Percentiles rank a stretch among this genome's conserved stretches.
Conservation (phyloP, 176 grass and related monocot genomes). For the Oryza glumipatula region DNA sequence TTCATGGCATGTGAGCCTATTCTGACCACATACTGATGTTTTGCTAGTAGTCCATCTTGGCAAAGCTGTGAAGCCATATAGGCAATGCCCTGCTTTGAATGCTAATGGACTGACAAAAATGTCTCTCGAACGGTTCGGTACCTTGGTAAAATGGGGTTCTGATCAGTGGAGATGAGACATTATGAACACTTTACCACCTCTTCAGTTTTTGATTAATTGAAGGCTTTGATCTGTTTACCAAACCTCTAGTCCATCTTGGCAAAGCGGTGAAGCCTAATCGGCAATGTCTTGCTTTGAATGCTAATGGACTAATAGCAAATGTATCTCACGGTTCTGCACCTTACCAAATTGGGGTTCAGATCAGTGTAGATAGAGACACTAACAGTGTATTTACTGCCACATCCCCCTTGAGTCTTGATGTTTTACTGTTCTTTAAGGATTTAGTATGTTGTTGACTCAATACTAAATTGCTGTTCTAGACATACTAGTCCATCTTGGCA, state of each 20-base stretch:
- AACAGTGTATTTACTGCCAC: neutral
- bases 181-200: neutral
- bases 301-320: conserved; percentile 48
- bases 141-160: conserved; percentile 29
- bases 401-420: neutral
- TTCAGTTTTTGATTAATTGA: neutral
- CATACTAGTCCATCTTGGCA: conserved; percentile 43
- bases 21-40: neutral
- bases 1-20: neutral
- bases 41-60: conserved; percentile 61
- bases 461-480: neutral
- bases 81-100: conserved; percentile 70
- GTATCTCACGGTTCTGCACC: neutral
- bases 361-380: neutral
- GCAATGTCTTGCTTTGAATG: conserved; percentile 68
- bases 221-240: neutral
- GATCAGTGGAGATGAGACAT: conserved; percentile 47
- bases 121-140: conserved; percentile 39
- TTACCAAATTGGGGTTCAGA: neutral
- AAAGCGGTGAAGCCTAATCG: conserved; percentile 21
- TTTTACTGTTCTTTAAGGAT: neutral
- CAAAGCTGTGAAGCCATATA: conserved; percentile 42
- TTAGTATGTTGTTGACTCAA: neutral
- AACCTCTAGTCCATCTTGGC: conserved; percentile 53
- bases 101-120: conserved; percentile 63